Evolutionary conservation across 495 filamentous ascomycete genomes (phyloP).

Genomic region (Astrothelium macrocarpum): DNA sequence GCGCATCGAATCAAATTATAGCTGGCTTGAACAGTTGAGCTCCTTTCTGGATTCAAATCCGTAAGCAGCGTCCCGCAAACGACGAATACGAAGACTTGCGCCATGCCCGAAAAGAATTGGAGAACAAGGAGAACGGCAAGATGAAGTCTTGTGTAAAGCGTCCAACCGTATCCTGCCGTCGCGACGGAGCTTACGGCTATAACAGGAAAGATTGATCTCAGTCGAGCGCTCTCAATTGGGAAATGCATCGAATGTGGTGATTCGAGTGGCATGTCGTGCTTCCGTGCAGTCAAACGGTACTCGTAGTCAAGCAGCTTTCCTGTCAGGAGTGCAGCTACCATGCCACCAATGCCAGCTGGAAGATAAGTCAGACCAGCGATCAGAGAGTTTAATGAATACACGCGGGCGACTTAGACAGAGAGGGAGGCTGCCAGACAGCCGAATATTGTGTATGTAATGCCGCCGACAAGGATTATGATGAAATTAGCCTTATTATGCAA

Average conservation of each 20-base stretch:
- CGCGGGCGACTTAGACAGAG: constrained; percentile 24
- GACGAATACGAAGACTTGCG: neutral
- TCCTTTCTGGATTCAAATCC: neutral
- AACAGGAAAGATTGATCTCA: neutral
- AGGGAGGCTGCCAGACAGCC: constrained; percentile 17
- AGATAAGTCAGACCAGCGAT: constrained; percentile 41
- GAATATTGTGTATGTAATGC: constrained; percentile 27
- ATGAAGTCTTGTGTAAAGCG: neutral
- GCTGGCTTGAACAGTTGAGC: neutral
- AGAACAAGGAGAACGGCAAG: neutral
- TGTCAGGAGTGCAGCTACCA: constrained; percentile 30
- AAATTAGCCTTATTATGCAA: constrained; percentile 24
- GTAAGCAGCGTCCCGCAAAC: neutral
- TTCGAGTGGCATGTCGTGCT: neutral
- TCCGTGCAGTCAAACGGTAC: constrained; percentile 15
- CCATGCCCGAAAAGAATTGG: neutral
- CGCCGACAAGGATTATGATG: constrained; percentile 24
- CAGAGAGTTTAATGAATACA: constrained; percentile 36
- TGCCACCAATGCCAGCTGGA: constrained; percentile 35
- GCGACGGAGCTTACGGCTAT: neutral
- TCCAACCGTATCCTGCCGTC: neutral
- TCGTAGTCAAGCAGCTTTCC: constrained; percentile 38
- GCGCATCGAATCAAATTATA: neutral
- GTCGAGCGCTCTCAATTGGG: neutral
- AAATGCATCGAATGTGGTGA: neutral